Evolutionary conservation across 306 rosid genomes (phyloP), one percentile per base, ranked within the genome.

Genomic region (Prosopis cineraria): DNA sequence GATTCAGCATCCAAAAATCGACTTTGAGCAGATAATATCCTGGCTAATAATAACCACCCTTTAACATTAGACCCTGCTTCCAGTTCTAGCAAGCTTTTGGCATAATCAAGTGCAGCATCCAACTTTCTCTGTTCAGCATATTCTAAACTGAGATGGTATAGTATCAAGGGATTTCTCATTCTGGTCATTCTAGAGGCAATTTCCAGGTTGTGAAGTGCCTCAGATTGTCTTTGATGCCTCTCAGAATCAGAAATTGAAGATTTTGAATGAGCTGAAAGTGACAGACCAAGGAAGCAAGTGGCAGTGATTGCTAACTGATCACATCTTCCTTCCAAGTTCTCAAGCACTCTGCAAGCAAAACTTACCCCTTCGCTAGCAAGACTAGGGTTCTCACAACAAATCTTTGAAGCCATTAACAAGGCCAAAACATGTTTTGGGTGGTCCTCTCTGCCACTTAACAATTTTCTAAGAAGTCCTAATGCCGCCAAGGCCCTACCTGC

Each of bases 361-460:
- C 75, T 50, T 81, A 68, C 69, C 45, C 93, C 94, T 72, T 95
- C 94, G 75, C 85, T 85, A 2, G 90, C 88, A 67, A 80, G 89
- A 43, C 83, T 65, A 12, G 80, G 73, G 74, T 74, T 82, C 80
- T 87, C 91, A 44, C 89, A 84, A 77, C 97, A 93, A 80, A 96
- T 91, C 89, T 96, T 93, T 7, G 96, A 90, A 65, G 99, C 98
- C 94, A 93, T 60, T 71, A 96, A 83, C 84, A 90, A 80, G 80
- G 87, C 93, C 4, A 85, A 89, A 78, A 88, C 79, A 65, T 82
- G 88, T 29, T 70, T 80, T 52, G 91, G 90, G 59, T 85, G 90
- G 59, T 85, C 92, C 87, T 82, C 91, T 3, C 78, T 62, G 19
- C 72, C 40, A 16, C 70, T 80, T 86, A 93, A 84, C 89, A 96